A percentile compares a stretch with the other conserved stretches of the same genome.
Conservation (phyloP, 352 stramenopile species). For the Pythium coloratum region DNA sequence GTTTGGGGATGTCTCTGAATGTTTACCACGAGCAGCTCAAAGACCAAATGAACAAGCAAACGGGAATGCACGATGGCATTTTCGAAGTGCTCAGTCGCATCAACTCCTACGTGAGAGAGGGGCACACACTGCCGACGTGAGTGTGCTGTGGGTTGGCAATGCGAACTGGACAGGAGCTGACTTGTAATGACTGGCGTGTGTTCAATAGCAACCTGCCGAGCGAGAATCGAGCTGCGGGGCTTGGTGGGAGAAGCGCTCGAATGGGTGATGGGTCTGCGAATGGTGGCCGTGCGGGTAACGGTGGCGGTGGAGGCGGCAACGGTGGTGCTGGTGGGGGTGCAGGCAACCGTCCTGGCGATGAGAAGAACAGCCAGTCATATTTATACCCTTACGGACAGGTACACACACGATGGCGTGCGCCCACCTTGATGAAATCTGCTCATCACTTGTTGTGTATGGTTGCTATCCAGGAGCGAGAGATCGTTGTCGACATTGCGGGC, state of each 20-base stretch:
- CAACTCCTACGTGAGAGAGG: conserved; percentile 78
- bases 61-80: conserved; percentile 79
- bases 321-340: conserved; percentile 36
- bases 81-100: conserved; percentile 85
- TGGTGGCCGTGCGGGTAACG: conserved; percentile 39
- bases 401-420: background rate
- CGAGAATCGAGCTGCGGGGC: conserved; percentile 78
- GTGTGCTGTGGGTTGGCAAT: background rate
- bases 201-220: conserved; percentile 70
- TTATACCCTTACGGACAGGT: conserved; percentile 81
- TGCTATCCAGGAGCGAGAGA: conserved; percentile 59
- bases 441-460: background rate
- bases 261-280: conserved; percentile 32
- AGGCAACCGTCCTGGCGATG: conserved; percentile 41
- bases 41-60: conserved; percentile 89
- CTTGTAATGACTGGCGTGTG: background rate
- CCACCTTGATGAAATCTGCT: background rate
- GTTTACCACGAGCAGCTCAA: conserved; percentile 53
- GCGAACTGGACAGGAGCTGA: background rate
- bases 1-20: background rate
- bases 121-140: conserved; percentile 62
- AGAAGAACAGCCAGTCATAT: conserved; percentile 78
- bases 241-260: conserved; percentile 69
- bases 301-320: conserved; percentile 39
- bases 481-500: conserved; percentile 83